Conservation (phyloP, 495 filamentous ascomycete species). For the Hypoxylon fuscum region DNA sequence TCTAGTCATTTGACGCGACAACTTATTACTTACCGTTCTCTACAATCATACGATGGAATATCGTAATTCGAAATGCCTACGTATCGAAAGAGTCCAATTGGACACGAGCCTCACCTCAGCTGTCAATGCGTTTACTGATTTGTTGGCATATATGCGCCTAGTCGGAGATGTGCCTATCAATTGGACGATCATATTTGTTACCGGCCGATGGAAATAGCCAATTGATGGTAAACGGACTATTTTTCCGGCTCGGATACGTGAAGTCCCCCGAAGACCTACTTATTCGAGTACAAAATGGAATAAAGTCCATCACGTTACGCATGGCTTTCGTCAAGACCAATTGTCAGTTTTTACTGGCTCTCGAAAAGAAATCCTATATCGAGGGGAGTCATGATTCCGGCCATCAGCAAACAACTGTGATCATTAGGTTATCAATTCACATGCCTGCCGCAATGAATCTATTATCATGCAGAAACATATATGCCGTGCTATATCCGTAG, state of each 20-base stretch:
- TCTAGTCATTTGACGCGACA: conserved; percentile 25
- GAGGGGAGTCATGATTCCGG: background rate
- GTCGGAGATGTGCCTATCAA: conserved; percentile 28
- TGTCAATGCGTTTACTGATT: conserved; percentile 40
- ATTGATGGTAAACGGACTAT: conserved; percentile 31
- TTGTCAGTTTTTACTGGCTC: background rate
- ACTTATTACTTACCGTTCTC: conserved; percentile 21
- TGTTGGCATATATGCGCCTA: conserved; percentile 39
- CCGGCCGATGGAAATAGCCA: conserved; percentile 29
- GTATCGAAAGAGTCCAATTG: conserved; percentile 34
- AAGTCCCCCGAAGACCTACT: conserved; percentile 16
- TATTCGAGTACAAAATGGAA: conserved; percentile 13
- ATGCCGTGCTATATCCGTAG: conserved; percentile 22
- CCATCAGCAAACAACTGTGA: conserved; percentile 2
- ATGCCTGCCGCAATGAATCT: conserved; percentile 5
- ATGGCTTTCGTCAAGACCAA: background rate
- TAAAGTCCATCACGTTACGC: conserved; percentile 13
- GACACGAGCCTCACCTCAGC: conserved; percentile 38
- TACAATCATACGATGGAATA: conserved; percentile 39
- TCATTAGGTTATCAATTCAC: conserved; percentile 2
- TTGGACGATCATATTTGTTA: conserved; percentile 32
- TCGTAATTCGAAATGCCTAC: conserved; percentile 33
- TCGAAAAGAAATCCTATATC: background rate
- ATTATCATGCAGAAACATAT: conserved; percentile 8
- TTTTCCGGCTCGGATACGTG: conserved; percentile 36